phyloP scores from a whole-genome alignment of 805 yeast species.

The Ogataea paraovalis region DNA sequence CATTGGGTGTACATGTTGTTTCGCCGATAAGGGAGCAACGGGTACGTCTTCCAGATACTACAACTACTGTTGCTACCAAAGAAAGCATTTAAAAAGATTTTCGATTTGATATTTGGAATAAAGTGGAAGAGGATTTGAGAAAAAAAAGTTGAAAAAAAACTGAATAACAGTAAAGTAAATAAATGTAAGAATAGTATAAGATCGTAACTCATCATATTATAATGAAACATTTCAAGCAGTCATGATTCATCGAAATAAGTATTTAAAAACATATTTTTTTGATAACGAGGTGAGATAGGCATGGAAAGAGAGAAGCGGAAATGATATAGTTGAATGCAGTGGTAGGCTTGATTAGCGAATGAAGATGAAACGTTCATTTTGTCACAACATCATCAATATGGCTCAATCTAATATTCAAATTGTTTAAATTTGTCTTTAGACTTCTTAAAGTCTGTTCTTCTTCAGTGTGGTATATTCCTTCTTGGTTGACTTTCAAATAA shows the following conservation, averaged over 20 bases:
- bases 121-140: too few species aligned
- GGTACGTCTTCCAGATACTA: too few species aligned
- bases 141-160: not conserved
- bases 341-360: not conserved
- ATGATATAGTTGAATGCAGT: not conserved
- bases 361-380: not conserved
- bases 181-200: not conserved
- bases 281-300: too few species aligned
- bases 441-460: conserved; percentile 14
- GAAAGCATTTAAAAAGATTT: too few species aligned
- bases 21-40: too few species aligned
- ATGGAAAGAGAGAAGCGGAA: not conserved
- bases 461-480: conserved; percentile 13
- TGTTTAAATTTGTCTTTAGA: conserved; percentile 9
- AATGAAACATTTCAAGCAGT: not conserved
- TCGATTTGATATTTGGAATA: not conserved
- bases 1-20: too few species aligned
- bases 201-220: not conserved
- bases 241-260: not conserved
- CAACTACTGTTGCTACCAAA: too few species aligned
- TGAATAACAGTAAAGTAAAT: not conserved
- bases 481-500: conserved; percentile 3
- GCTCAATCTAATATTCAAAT: conserved; percentile 12
- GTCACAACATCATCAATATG: conserved; percentile 9
- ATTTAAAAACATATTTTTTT: too few species aligned